Evolutionary conservation across 495 filamentous ascomycete species (phyloP).

Genomic region (Tuber umbilicatum): DNA sequence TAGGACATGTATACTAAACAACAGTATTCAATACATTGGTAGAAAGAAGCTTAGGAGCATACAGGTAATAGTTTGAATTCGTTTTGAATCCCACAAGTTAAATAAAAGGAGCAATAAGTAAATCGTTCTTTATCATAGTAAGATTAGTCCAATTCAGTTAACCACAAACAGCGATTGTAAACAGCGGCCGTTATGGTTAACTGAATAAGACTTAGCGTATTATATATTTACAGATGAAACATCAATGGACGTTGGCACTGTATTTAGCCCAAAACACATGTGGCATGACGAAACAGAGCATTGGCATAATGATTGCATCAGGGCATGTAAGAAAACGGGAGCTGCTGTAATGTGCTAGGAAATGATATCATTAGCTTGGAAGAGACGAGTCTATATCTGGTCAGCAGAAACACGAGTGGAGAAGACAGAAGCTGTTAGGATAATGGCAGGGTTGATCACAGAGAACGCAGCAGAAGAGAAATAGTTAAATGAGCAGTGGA

Average conservation of each 20-base stretch:
- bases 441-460: neutral
- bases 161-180: neutral
- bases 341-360: neutral
- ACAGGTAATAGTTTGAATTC: too few species aligned
- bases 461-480: too few species aligned
- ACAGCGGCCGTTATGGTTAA: neutral
- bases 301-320: neutral
- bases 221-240: slow-evolving; percentile 9
- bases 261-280: neutral
- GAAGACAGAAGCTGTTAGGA: neutral
- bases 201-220: neutral
- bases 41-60: too few species aligned
- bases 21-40: too few species aligned
- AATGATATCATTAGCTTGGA: neutral
- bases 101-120: too few species aligned
- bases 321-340: neutral
- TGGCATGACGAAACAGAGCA: neutral
- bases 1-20: too few species aligned
- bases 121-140: neutral
- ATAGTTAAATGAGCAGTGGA: too few species aligned
- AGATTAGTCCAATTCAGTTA: neutral
- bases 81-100: too few species aligned
- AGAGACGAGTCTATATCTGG: slow-evolving; percentile 3
- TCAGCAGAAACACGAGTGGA: neutral
- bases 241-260: neutral